These are phyloP conservation scores for Pseudisothecium myosuroides DNA, from an alignment of 225 moss, liverwort and hornwort species.

Conservation along the genomic window DNA sequence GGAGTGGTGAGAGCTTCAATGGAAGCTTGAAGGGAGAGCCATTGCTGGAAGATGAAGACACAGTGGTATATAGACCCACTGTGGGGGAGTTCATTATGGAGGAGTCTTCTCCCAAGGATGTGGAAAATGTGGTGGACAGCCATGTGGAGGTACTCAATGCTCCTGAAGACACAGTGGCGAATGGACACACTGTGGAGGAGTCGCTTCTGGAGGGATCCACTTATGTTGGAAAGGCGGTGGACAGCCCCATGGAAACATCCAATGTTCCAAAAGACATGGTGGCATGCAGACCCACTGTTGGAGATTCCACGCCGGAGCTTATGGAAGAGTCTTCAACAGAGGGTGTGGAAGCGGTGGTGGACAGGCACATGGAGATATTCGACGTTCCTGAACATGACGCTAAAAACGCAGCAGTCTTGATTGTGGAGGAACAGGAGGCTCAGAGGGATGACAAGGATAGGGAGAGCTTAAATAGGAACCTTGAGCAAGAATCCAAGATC, in stretches of 20 bases:
- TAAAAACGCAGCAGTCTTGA: background rate
- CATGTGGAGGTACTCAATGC: background rate
- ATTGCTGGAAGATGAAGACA: slow-evolving; percentile 7
- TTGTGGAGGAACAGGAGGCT: background rate
- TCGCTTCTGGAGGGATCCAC: background rate
- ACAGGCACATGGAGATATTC: background rate
- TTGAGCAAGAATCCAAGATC: background rate
- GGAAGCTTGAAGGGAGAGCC: background rate
- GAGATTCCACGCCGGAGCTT: background rate
- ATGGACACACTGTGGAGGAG: background rate
- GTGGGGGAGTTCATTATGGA: background rate
- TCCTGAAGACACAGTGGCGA: too few relatives aligned
- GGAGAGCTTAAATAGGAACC: background rate
- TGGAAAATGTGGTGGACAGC: background rate
- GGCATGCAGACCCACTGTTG: background rate
- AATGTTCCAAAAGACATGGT: background rate
- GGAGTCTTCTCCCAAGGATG: background rate
- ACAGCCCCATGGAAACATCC: background rate
- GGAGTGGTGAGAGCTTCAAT: background rate
- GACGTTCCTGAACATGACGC: background rate
- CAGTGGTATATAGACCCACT: background rate
- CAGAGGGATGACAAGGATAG: background rate
- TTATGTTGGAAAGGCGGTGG: background rate
- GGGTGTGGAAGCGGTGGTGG: background rate
- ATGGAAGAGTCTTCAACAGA: background rate